A percentile compares a stretch with the other conserved stretches of the same genome.
phyloP scores from a whole-genome alignment of 169 alveolate genomes.

The Plasmodium blacklocki region DNA sequence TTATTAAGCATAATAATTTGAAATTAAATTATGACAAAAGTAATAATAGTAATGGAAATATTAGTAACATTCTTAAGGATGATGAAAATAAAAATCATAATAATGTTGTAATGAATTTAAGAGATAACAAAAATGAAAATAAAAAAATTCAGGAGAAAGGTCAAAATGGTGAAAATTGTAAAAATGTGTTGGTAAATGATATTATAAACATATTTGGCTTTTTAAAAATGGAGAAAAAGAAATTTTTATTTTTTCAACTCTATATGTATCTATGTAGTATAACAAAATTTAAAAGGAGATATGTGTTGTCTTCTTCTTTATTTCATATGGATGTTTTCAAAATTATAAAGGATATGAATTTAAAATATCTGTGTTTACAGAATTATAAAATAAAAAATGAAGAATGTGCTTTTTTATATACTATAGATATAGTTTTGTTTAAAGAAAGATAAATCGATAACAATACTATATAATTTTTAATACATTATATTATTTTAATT shows the following conservation, averaged over 20 bases:
- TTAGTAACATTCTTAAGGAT: not conserved
- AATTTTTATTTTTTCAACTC: constrained; percentile 60
- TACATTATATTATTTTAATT: constrained; percentile 35
- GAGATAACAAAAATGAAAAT: not conserved
- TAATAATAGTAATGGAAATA: constrained; percentile 15
- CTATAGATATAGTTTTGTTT: constrained; percentile 48
- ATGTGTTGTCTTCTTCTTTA: constrained; percentile 32
- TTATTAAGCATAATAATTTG: not conserved
- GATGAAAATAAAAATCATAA: constrained; percentile 3
- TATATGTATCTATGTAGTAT: constrained; percentile 47
- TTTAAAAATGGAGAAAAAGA: constrained; percentile 54
- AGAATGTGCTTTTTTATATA: constrained; percentile 59
- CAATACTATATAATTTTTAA: constrained; percentile 14
- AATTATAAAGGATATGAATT: constrained; percentile 32
- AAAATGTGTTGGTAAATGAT: not conserved
- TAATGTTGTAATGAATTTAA: constrained; percentile 6
- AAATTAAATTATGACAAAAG: not conserved
- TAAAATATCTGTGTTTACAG: constrained; percentile 20
- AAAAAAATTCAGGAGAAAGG: not conserved
- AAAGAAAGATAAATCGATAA: constrained; percentile 4
- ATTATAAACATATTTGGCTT: constrained; percentile 34
- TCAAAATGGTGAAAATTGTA: not conserved
- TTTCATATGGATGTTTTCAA: constrained; percentile 51
- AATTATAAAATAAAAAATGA: constrained; percentile 64
- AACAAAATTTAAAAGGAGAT: constrained; percentile 37